Conservation (phyloP, 176 grass and related monocot species). For the Ensete ventricosum region DNA sequence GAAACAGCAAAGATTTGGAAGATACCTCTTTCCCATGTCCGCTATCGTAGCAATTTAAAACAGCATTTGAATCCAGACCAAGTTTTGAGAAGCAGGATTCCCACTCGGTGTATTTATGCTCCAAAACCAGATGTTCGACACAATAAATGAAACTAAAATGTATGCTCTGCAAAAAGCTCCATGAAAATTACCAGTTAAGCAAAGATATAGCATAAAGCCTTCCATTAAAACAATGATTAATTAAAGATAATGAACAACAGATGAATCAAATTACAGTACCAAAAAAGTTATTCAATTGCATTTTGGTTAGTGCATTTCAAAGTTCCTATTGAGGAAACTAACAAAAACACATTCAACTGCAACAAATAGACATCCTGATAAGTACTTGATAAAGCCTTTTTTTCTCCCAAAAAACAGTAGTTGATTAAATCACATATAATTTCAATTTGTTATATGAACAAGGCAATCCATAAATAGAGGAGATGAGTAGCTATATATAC, state of each 20-base stretch:
- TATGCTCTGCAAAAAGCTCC: conserved; percentile 33
- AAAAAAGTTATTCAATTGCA: neutral
- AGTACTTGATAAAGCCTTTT: no score
- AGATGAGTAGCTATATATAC: neutral
- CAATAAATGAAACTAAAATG: conserved; percentile 87
- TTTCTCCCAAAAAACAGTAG: neutral
- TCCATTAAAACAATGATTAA: neutral
- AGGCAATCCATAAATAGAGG: neutral
- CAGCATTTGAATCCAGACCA: conserved; percentile 42
- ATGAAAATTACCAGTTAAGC: neutral
- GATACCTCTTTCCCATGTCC: conserved; percentile 54
- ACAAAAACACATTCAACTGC: neutral
- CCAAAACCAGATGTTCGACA: conserved; percentile 48
- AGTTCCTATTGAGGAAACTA: neutral
- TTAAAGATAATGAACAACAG: neutral
- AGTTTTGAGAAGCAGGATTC: conserved; percentile 59
- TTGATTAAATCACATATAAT: neutral
- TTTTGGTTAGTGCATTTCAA: neutral
- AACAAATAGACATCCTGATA: no score
- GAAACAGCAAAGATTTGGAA: neutral
- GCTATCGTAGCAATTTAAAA: conserved; percentile 45
- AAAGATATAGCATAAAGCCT: neutral
- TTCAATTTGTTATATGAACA: neutral
- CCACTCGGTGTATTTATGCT: conserved; percentile 38
- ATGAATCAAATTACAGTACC: neutral